These are phyloP conservation scores for Saturnispora mendoncae DNA, from an alignment of 805 yeast genomes.

Conservation along the genomic window DNA sequence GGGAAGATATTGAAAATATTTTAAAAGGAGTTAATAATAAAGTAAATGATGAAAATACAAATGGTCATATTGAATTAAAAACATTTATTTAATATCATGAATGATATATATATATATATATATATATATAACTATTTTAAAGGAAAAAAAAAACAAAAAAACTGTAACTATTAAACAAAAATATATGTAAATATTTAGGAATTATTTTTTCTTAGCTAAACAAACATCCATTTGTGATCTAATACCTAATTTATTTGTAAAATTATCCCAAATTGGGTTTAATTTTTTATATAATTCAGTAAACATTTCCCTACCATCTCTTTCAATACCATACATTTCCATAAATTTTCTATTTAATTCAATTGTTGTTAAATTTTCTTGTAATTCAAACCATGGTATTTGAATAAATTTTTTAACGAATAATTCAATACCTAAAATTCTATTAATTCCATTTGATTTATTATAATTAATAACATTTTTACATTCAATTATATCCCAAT, in stretches of 20 bases:
- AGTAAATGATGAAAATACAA: conserved; percentile 15
- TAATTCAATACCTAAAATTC: background rate
- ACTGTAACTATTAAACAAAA: background rate
- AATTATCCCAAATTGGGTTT: background rate
- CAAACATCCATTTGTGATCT: conserved; percentile 11
- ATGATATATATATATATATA: background rate
- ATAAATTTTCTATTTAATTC: conserved; percentile 16
- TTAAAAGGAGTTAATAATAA: conserved; percentile 1
- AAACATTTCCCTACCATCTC: conserved; percentile 13
- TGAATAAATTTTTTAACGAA: conserved; percentile 3
- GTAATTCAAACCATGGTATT: conserved; percentile 13
- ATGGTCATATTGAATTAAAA: conserved; percentile 43
- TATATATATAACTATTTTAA: too few species aligned
- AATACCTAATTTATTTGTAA: conserved; percentile 9
- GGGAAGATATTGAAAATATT: conserved; percentile 6
- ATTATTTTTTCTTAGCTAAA: conserved; percentile 11
- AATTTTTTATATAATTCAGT: conserved; percentile 5
- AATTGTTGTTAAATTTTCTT: conserved; percentile 12
- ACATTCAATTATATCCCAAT: conserved; percentile 45
- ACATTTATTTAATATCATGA: conserved; percentile 30
- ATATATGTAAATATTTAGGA: too few species aligned
- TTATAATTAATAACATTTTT: conserved; percentile 44
- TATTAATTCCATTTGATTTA: conserved; percentile 40
- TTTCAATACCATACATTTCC: conserved; percentile 15
- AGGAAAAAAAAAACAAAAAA: background rate